phyloP scores from a whole-genome alignment of 2,329 filamentous ascomycete species.

The Arthrobotrys sphaeroides region DNA sequence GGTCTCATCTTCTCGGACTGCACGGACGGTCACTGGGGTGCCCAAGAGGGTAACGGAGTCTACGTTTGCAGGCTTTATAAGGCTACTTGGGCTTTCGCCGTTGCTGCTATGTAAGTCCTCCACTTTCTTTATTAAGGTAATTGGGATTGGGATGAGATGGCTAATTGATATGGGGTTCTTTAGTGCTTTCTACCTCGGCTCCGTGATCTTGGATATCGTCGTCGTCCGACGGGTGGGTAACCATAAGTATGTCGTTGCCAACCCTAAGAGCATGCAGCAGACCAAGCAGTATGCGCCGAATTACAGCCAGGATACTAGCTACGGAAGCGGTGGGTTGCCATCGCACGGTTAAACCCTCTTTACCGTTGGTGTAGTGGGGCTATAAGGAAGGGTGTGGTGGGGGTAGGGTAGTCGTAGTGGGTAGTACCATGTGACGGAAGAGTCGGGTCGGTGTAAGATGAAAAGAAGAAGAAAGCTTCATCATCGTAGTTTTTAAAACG shows the following conservation, averaged over 20 bases:
- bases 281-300: slow-evolving; percentile 48
- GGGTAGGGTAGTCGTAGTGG: too few relatives aligned
- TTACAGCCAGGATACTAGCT: slow-evolving; percentile 49
- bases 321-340: slow-evolving; percentile 50
- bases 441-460: background rate
- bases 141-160: background rate
- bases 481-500: background rate
- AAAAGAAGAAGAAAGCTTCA: background rate
- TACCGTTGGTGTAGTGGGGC: background rate
- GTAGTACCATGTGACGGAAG: too few relatives aligned
- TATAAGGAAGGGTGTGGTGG: background rate
- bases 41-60: slow-evolving; percentile 26
- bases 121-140: background rate
- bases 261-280: slow-evolving; percentile 54
- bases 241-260: slow-evolving; percentile 53
- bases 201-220: slow-evolving; percentile 38
- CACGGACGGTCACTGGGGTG: slow-evolving; percentile 40
- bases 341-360: slow-evolving; percentile 43
- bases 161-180: background rate
- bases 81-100: slow-evolving; percentile 40
- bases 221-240: slow-evolving; percentile 40
- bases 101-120: slow-evolving; percentile 35
- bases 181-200: slow-evolving; percentile 20
- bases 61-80: slow-evolving; percentile 49
- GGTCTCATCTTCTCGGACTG: slow-evolving; percentile 26